Evolutionary conservation across 768 basidiomycete genomes (phyloP), one percentile per base, ranked within the genome.

Genomic region (Auricularia auricula-judae): DNA sequence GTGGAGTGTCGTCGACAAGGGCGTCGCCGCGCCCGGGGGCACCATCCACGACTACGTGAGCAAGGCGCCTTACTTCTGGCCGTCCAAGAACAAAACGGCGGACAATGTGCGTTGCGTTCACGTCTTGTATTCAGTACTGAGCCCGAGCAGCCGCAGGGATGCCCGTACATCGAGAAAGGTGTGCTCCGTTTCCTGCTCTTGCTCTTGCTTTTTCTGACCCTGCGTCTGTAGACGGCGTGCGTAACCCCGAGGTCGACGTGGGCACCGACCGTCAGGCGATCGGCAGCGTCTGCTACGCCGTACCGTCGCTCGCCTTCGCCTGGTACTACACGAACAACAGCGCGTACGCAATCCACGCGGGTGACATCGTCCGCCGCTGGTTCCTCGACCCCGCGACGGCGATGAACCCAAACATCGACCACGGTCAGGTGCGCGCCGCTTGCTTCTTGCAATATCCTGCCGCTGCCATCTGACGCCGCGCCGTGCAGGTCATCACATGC

Each of bases 271-370:
- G 56, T 1, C 56, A 59, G 29, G 56, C 56, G 11, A 59, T 59
- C 34, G 56, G 56, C 23, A 59, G 56, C 34, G 56, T 59, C 23
- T 59, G 56, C 34, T 59, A 59, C 56, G 34, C 29, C 56, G 56
- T 59, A 10, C 56, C 56, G 29, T 59, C 56, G 56, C 56, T 59
- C 56, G 34, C 56, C 14, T 59, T 59, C 56, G 56, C 29, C 16
- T 59, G 56, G 56, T 59, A 59, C 34, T 59, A 33, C 56, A 59
- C 56, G 23, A 59, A 59, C 56, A 59, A 59, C 56, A 59, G 56
- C 56, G 56, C 23, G 29, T 59, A 59, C 56, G 21, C 56, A 1
- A 59, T 7, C 5, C 56, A 59, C 56, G 56, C 56, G 16, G 56
- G 7, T 29, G 34, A 59, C 56, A 59, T 59, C 56, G 29, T 59